Evolutionary conservation across 768 basidiomycete species (phyloP), one percentile per base, ranked within the genome.

Genomic region (Amanita pallidorosea): DNA sequence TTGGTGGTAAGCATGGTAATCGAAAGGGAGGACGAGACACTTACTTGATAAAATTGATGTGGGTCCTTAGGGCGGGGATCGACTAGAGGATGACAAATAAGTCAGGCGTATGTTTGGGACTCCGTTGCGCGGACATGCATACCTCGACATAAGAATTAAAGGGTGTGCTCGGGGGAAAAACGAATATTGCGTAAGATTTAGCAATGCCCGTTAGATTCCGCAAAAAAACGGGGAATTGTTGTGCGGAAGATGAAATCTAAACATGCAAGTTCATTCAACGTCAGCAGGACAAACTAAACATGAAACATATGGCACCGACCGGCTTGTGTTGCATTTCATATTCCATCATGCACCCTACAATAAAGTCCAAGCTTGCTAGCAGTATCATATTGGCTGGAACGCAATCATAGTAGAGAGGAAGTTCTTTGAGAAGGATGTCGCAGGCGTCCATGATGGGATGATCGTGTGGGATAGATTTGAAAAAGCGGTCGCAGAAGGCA

Each of bases 311-410:
- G 6, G 29, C 7, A 33, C 31, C 9, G 4, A 33, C 31, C 9
- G n/a, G 46, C 5, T 23, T 36, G 12, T 35, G 12, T 36, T 47
- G 17, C 20, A 45, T 44, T 27, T 58, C 47, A 29, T 52, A 53
- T 15, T 58, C 57, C 35, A 58, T 29, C 2, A 53, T 42, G 2
- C 58, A 54, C 9, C 63, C 64, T 33, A 65, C 63, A 22, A 75
- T 52, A 27, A 65, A 62, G 31, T 67, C 67, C 41, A 73, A 31
- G 0, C 64, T 67, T 5, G 67, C 61, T 5, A 65, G 61, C 27
- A 66, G 56, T 46, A 76, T 67, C 11, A 68, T 52, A 38, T 69
- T 67, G 0, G 65, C 64, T 1, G 56, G 58, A 17, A 68, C 55
- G 1, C 60, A 49, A 12, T 51, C 56, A 48, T 58, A 73, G 45